phyloP scores from a whole-genome alignment of 805 yeast species.

The Saccharomyces kudriavzevii region DNA sequence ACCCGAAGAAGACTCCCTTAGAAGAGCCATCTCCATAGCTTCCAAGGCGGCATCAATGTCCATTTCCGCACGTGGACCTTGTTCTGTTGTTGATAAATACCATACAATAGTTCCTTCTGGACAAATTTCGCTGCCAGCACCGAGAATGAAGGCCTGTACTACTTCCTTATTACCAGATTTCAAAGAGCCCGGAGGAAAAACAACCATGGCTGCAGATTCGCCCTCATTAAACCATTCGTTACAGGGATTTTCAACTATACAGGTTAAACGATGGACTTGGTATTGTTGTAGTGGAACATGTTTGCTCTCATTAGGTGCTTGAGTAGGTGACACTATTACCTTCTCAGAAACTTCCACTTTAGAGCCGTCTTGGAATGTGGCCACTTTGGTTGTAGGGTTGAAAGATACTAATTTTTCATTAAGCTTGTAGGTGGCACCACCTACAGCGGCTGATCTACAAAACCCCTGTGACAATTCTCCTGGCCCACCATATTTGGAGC shows the following conservation, averaged over 20 bases:
- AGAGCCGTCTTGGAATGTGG: constrained; percentile 69
- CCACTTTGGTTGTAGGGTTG: constrained; percentile 60
- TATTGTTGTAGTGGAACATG: constrained; percentile 39
- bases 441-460: constrained; percentile 96
- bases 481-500: constrained; percentile 89
- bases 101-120: constrained; percentile 83
- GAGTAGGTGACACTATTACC: constrained; percentile 69
- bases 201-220: constrained; percentile 80
- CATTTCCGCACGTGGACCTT: constrained; percentile 56
- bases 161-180: constrained; percentile 58
- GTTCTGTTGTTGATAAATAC: constrained; percentile 78
- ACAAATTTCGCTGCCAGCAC: constrained; percentile 80
- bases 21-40: constrained; percentile 69
- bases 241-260: constrained; percentile 80
- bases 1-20: constrained; percentile 64
- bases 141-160: constrained; percentile 82
- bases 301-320: constrained; percentile 37
- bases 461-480: constrained; percentile 96
- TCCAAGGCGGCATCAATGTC: constrained; percentile 75
- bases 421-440: constrained; percentile 87
- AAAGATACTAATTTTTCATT: constrained; percentile 56
- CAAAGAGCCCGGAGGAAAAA: constrained; percentile 82
- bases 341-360: constrained; percentile 70
- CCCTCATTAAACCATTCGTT: constrained; percentile 84
- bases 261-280: constrained; percentile 66